phyloP scores from a whole-genome alignment of 345 rosid genomes.

The Eucalyptus microcorys region DNA sequence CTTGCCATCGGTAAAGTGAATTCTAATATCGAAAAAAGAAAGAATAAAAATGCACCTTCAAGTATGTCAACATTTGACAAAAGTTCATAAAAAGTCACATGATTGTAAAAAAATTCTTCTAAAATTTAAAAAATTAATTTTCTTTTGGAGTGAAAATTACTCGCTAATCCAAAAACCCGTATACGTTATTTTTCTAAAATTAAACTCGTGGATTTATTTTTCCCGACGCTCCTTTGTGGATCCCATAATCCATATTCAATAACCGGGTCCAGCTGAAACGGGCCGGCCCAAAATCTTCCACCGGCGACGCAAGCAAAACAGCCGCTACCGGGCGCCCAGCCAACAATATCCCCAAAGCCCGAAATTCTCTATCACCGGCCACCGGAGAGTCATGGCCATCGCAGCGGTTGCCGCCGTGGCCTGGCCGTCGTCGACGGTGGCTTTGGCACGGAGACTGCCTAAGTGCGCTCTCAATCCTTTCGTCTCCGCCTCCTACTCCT shows the following conservation, averaged over 20 bases:
- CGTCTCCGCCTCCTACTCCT: slow-evolving; percentile 11
- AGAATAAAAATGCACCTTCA: not conserved
- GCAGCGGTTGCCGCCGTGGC: slow-evolving; percentile 15
- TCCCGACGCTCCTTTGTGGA: not conserved
- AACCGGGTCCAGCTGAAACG: not conserved
- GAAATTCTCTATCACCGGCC: not conserved
- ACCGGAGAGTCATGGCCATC: slow-evolving; percentile 1
- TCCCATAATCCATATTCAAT: not conserved
- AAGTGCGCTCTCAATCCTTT: not conserved
- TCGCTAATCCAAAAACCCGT: too few relatives aligned
- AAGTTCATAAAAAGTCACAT: not conserved
- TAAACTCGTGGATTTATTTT: not conserved
- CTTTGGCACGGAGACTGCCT: slow-evolving; percentile 5
- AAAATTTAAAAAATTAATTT: too few relatives aligned
- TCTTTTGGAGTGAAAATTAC: too few relatives aligned
- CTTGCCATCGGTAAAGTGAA: not conserved
- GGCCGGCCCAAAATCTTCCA: not conserved
- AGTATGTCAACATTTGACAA: not conserved
- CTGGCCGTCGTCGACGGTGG: slow-evolving; percentile 13
- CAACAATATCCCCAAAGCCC: not conserved
- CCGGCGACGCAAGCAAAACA: not conserved
- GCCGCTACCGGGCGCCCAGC: not conserved
- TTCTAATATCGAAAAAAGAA: not conserved
- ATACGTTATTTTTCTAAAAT: too few relatives aligned
- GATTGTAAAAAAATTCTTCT: not conserved